Conservation (phyloP, 345 rosid species). For the Psidium guajava region DNA sequence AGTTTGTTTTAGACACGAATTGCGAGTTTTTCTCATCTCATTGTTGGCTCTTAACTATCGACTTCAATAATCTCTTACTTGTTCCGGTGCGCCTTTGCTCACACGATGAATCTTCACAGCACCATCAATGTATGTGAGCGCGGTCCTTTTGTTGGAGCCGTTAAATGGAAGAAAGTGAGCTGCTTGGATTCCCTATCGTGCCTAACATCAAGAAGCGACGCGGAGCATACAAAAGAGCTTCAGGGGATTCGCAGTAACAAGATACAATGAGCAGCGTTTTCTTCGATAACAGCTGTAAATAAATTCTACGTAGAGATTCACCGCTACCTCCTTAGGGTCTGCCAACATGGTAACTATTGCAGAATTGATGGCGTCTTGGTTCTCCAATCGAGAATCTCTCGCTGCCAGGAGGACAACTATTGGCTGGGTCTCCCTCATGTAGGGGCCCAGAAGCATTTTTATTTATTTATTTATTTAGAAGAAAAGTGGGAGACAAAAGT, state of each 20-base stretch:
- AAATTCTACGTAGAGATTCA: background rate
- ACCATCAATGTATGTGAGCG: constrained; percentile 18
- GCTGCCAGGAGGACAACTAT: constrained; percentile 28
- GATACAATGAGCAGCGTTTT: background rate
- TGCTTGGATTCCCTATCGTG: constrained; percentile 21
- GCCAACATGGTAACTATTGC: constrained; percentile 25
- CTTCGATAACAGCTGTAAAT: background rate
- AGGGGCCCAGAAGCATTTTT: no score
- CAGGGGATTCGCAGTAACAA: background rate
- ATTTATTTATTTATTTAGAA: no score
- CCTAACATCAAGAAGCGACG: constrained; percentile 1
- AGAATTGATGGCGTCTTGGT: constrained; percentile 27
- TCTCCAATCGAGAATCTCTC: constrained; percentile 30
- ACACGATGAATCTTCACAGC: constrained; percentile 12
- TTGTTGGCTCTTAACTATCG: constrained; percentile 12
- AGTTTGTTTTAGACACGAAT: background rate
- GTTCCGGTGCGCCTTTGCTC: constrained; percentile 22
- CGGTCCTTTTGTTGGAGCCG: constrained; percentile 31
- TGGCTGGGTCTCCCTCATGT: no score
- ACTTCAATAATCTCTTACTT: constrained; percentile 3
- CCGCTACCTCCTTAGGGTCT: constrained; percentile 23
- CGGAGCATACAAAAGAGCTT: background rate
- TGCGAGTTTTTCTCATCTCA: constrained; percentile 1
- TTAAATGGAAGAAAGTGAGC: constrained; percentile 32
- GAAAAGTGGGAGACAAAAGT: no score